These are phyloP conservation scores for Pestalotiopsis sp. DNA, from an alignment of 2,329 filamentous ascomycete species.

Conservation along the genomic window DNA sequence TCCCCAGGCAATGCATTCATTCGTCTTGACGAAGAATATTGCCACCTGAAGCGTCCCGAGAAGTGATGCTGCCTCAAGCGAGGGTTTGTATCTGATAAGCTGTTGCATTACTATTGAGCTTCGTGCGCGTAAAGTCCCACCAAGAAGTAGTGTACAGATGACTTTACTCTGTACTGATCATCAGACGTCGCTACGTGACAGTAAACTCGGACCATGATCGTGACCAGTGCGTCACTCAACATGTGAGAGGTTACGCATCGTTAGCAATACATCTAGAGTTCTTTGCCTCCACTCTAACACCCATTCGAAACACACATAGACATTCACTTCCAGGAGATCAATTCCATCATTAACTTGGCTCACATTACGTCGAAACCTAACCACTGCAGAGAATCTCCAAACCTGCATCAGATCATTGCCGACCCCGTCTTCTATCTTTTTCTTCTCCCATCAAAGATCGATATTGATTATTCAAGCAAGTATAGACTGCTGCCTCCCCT, in stretches of 20 bases:
- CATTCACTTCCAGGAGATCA: neutral
- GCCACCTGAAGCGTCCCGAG: neutral
- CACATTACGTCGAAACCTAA: neutral
- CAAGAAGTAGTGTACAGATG: neutral
- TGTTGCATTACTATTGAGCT: neutral
- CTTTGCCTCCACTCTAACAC: neutral
- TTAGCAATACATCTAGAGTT: neutral
- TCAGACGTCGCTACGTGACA: neutral
- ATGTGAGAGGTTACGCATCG: neutral
- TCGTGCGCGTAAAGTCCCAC: neutral
- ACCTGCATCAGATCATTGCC: neutral
- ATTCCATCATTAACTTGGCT: neutral
- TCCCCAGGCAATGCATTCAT: neutral
- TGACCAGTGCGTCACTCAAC: neutral
- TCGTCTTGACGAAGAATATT: neutral
- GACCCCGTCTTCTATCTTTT: neutral
- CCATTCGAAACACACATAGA: neutral
- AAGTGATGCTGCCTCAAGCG: neutral
- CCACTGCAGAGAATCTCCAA: neutral
- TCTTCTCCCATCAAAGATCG: neutral
- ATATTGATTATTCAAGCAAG: neutral
- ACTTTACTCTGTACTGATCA: neutral
- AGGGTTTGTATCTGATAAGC: neutral
- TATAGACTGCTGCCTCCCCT: neutral
- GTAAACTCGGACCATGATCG: neutral